Evolutionary conservation across 176 grass and related monocot species (phyloP).

Genomic region (Melocanna baccifera): DNA sequence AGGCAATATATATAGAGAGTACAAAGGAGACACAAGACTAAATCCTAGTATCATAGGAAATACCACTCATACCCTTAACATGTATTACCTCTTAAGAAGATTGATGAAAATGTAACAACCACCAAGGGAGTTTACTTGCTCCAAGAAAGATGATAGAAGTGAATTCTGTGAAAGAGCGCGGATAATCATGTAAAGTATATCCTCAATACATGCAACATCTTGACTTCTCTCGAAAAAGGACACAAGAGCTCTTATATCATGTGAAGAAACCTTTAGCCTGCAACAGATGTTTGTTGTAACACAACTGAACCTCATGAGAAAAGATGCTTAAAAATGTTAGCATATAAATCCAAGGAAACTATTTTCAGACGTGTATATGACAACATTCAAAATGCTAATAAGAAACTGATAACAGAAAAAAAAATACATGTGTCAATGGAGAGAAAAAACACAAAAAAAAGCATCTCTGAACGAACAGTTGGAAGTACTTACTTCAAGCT

Average conservation of each 20-base stretch:
- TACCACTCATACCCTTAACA: too few species aligned
- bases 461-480: conserved; percentile 41
- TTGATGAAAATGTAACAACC: conserved; percentile 91
- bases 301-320: conserved; percentile 16
- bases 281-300: conserved; percentile 26
- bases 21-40: too few species aligned
- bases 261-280: conserved; percentile 73
- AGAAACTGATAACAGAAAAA: conserved; percentile 7
- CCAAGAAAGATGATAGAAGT: conserved; percentile 71
- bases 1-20: too few species aligned
- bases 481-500: conserved; percentile 59
- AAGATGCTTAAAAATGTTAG: neutral
- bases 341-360: conserved; percentile 30
- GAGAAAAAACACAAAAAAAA: conserved; percentile 25
- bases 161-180: conserved; percentile 75
- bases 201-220: conserved; percentile 94
- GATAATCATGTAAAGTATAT: conserved; percentile 90
- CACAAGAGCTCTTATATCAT: conserved; percentile 84
- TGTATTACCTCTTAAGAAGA: conserved; percentile 97
- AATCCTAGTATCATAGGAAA: too few species aligned
- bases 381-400: conserved; percentile 12
- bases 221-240: conserved; percentile 95
- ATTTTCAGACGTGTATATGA: conserved; percentile 2
- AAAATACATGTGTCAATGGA: neutral
- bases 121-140: conserved; percentile 82